Evolutionary conservation across 768 basidiomycete genomes (phyloP).

Genomic region (Pleurotus platypus): DNA sequence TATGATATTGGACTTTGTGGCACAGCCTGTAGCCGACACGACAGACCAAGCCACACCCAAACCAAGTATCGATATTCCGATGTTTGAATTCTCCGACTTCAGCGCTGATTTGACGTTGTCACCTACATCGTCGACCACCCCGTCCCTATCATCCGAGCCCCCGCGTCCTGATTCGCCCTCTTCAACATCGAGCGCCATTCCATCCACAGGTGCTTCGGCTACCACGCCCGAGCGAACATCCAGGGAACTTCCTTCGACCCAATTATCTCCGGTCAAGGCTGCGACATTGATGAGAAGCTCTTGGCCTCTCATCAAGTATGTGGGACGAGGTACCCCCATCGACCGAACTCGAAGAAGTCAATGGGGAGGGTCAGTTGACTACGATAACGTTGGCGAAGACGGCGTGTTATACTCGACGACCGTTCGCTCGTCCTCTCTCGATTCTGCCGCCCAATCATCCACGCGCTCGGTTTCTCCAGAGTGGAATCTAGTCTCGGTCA

Average conservation of each 20-base stretch:
- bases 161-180: conserved; percentile 1
- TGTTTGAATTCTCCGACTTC: conserved; percentile 6
- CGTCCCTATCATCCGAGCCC: conserved; percentile 2
- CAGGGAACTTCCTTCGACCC: conserved; percentile 20
- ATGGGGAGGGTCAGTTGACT: conserved; percentile 35
- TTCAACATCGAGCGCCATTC: not conserved
- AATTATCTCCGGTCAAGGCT: conserved; percentile 21
- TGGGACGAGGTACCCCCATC: conserved; percentile 47
- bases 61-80: not conserved
- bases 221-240: not conserved
- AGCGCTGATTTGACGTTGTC: not conserved
- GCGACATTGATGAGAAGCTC: conserved; percentile 32
- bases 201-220: not conserved
- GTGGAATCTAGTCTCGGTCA: conserved; percentile 33
- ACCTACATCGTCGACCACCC: not conserved
- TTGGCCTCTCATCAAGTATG: conserved; percentile 40
- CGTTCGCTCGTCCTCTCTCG: conserved; percentile 33
- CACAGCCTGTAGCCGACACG: not conserved
- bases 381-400: conserved; percentile 39
- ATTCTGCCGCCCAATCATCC: conserved; percentile 26
- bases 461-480: conserved; percentile 35
- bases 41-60: not conserved
- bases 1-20: not conserved
- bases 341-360: conserved; percentile 38
- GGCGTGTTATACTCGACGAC: conserved; percentile 36